Evolutionary conservation across 2,329 filamentous ascomycete species (phyloP).

Genomic region (Fusarium setosum): DNA sequence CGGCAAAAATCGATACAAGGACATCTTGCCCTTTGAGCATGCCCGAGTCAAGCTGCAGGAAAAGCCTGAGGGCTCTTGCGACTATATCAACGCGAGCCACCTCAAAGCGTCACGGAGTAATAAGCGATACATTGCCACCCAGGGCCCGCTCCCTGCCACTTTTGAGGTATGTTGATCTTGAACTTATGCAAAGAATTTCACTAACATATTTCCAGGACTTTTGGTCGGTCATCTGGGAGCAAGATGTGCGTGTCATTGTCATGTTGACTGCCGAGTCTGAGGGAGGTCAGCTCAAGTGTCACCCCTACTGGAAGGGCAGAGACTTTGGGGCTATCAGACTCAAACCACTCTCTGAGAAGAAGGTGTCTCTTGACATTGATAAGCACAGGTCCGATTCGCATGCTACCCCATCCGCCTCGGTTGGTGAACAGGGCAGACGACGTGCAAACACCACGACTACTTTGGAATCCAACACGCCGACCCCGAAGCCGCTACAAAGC

Average conservation of each 20-base stretch:
- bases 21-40: constrained; percentile 97
- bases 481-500: constrained; percentile 41
- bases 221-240: constrained; percentile 97
- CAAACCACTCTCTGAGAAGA: constrained; percentile 83
- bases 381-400: constrained; percentile 58
- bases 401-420: constrained; percentile 35
- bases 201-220: constrained; percentile 76
- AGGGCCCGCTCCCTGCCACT: constrained; percentile 91
- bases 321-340: constrained; percentile 84
- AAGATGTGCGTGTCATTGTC: constrained; percentile 93
- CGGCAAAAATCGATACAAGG: constrained; percentile 96
- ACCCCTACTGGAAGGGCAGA: constrained; percentile 88
- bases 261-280: constrained; percentile 97
- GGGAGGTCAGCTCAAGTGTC: constrained; percentile 93
- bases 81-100: constrained; percentile 96
- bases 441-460: constrained; percentile 67
- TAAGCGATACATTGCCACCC: constrained; percentile 95
- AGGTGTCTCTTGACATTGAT: constrained; percentile 79
- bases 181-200: background rate
- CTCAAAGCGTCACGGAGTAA: constrained; percentile 83
- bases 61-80: constrained; percentile 75
- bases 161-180: constrained; percentile 74
- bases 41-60: constrained; percentile 83
- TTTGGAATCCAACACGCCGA: constrained; percentile 48
- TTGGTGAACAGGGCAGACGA: constrained; percentile 57